phyloP scores from a whole-genome alignment of 495 filamentous ascomycete species.

The Hyphodiscus hymeniophilus region DNA sequence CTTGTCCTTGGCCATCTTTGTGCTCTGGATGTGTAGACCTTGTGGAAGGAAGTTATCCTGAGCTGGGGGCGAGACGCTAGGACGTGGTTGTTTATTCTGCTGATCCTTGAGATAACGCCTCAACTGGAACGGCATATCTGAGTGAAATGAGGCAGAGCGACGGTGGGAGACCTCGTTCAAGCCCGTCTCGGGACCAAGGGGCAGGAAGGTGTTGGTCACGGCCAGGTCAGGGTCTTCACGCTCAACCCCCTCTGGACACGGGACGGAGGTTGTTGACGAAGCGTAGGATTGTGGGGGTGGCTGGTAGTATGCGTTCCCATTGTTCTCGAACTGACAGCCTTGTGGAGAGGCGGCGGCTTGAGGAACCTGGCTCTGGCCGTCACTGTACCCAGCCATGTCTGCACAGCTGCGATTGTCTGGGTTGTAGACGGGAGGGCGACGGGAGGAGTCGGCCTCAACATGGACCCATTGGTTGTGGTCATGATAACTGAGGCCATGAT shows the following conservation, averaged over 20 bases:
- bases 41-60: constrained; percentile 1
- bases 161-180: constrained; percentile 9
- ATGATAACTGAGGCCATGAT: constrained; percentile 5
- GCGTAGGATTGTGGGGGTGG: constrained; percentile 10
- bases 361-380: not conserved
- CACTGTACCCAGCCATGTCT: constrained; percentile 10
- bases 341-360: not conserved
- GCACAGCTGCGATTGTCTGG: constrained; percentile 23
- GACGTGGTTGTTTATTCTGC: not conserved
- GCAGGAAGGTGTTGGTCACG: not conserved
- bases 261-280: constrained; percentile 6
- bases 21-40: constrained; percentile 3
- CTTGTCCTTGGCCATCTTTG: not conserved
- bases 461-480: constrained; percentile 3
- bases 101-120: constrained; percentile 6
- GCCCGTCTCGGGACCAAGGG: constrained; percentile 2
- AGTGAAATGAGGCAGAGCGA: constrained; percentile 4
- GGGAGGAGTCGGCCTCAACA: constrained; percentile 14
- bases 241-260: constrained; percentile 15
- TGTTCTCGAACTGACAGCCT: not conserved
- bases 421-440: constrained; percentile 24
- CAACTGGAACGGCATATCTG: constrained; percentile 13
- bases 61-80: not conserved
- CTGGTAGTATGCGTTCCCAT: not conserved
- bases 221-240: constrained; percentile 7